Conservation (phyloP, 1,139 yeast genomes). For the Hansenula anomala region DNA sequence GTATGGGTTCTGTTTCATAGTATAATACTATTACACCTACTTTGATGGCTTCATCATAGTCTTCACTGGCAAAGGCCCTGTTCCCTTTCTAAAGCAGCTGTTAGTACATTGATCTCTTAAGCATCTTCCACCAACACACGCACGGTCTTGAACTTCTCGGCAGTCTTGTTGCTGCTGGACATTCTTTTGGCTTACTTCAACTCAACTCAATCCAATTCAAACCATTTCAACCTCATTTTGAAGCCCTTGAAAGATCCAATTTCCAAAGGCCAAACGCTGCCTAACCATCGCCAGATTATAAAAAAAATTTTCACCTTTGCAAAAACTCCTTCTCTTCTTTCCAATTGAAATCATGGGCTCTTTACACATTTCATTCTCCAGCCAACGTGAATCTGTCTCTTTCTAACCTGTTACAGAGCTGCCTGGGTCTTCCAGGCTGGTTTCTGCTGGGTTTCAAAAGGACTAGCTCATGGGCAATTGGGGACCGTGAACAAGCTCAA, state of each 20-base stretch:
- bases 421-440: too few species aligned
- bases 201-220: too few species aligned
- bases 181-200: too few species aligned
- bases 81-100: constrained; percentile 1
- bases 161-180: neutral
- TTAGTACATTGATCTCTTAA: too few species aligned
- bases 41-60: constrained; percentile 1
- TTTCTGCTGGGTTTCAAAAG: too few species aligned
- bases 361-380: constrained; percentile 1
- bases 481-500: constrained; percentile 8
- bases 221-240: too few species aligned
- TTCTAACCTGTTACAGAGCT: too few species aligned
- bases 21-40: neutral
- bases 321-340: neutral
- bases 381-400: too few species aligned
- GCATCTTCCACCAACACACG: neutral
- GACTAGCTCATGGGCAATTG: neutral
- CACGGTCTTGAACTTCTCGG: neutral
- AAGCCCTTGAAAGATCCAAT: too few species aligned
- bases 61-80: constrained; percentile 1
- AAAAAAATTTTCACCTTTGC: neutral
- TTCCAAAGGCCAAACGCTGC: too few species aligned
- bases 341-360: neutral
- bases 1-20: neutral
- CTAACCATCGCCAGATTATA: too few species aligned